These are phyloP conservation scores for Dactylellina sp. DNA, from an alignment of 2,329 filamentous ascomycete species.

Conservation along the genomic window DNA sequence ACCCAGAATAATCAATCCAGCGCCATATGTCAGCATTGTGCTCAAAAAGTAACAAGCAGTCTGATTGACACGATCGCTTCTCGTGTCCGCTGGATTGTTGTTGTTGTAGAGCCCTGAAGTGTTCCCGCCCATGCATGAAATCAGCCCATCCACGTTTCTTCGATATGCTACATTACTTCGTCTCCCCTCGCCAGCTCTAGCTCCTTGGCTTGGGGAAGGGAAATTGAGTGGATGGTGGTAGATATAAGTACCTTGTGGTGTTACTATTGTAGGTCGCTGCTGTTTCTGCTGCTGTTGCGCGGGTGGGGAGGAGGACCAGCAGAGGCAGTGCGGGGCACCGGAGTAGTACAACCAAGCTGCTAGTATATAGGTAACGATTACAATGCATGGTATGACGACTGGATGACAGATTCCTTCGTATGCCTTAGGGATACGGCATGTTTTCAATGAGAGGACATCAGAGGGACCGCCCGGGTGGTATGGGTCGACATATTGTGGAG, in stretches of 20 bases:
- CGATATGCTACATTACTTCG: not conserved
- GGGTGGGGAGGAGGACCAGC: not conserved
- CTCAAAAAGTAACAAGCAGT: slow-evolving; percentile 37
- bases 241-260: slow-evolving; percentile 15
- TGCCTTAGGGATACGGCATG: slow-evolving; percentile 34
- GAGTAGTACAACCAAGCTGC: slow-evolving; percentile 35
- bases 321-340: not conserved
- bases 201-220: not conserved
- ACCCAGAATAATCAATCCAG: slow-evolving; percentile 48
- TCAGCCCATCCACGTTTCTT: slow-evolving; percentile 4
- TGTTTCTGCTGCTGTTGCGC: not conserved
- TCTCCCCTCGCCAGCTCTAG: not conserved
- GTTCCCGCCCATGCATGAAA: not conserved
- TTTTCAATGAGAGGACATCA: slow-evolving; percentile 6
- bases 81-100: not conserved
- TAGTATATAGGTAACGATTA: slow-evolving; percentile 24
- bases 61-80: slow-evolving; percentile 12
- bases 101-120: slow-evolving; percentile 3
- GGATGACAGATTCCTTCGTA: slow-evolving; percentile 46
- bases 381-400: slow-evolving; percentile 41
- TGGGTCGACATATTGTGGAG: slow-evolving; percentile 3
- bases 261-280: not conserved
- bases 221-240: slow-evolving; percentile 1
- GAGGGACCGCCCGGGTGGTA: slow-evolving; percentile 8
- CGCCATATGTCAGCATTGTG: slow-evolving; percentile 43